Conservation (phyloP, 805 yeast genomes). For the Suhomyces prunicola region DNA sequence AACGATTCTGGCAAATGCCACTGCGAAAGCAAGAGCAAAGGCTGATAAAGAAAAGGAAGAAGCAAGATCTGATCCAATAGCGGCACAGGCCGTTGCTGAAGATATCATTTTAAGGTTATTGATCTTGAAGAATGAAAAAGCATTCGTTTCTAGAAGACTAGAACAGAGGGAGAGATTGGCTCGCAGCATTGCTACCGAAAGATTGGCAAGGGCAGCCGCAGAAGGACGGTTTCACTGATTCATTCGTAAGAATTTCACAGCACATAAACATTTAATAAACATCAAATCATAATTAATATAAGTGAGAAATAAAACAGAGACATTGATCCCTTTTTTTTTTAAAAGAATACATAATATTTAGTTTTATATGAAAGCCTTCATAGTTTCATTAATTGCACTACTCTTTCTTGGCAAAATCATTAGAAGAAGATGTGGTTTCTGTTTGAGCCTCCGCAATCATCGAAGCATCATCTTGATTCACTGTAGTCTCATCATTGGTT, state of each 20-base stretch:
- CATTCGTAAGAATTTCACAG: not conserved
- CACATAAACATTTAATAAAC: not conserved
- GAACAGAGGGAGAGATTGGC: slow-evolving; percentile 60
- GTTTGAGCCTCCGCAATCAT: slow-evolving; percentile 16
- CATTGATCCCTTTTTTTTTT: not conserved
- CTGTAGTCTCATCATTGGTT: slow-evolving; percentile 39
- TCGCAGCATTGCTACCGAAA: slow-evolving; percentile 52
- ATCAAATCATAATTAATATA: not conserved
- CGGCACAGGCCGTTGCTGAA: slow-evolving; percentile 48
- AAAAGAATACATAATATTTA: slow-evolving; percentile 2
- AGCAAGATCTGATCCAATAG: slow-evolving; percentile 36
- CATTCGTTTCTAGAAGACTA: slow-evolving; percentile 56
- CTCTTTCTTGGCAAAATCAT: slow-evolving; percentile 4
- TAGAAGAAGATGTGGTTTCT: slow-evolving; percentile 4
- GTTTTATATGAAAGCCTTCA: not conserved
- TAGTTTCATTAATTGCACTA: not conserved
- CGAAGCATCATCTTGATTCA: slow-evolving; percentile 25
- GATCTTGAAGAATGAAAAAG: slow-evolving; percentile 59
- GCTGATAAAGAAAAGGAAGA: slow-evolving; percentile 21
- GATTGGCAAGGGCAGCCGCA: slow-evolving; percentile 46
- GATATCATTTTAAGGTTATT: slow-evolving; percentile 72
- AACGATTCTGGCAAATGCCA: slow-evolving; percentile 71
- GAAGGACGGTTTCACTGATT: slow-evolving; percentile 29
- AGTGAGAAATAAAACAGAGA: slow-evolving; percentile 1
- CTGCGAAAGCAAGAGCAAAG: slow-evolving; percentile 50